phyloP scores from a whole-genome alignment of 306 rosid species.

The Castanea sativa region DNA sequence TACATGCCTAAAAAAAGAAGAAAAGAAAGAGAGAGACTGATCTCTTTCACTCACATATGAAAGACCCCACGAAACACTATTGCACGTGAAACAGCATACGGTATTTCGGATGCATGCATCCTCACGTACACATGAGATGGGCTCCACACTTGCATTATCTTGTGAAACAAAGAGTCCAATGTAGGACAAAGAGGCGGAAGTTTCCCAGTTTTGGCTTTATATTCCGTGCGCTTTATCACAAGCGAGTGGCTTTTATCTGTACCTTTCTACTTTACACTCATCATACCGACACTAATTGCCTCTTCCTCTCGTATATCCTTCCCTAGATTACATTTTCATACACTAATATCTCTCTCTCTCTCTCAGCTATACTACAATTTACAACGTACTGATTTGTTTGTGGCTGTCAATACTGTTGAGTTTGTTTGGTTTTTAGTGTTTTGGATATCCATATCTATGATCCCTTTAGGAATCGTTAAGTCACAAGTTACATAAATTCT shows the following conservation, averaged over 20 bases:
- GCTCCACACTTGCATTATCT: no score
- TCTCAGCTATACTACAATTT: background rate
- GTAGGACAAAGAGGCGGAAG: slow-evolving; percentile 6
- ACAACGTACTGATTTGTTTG: background rate
- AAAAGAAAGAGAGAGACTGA: no score
- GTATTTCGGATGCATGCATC: no score
- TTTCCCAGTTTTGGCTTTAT: background rate
- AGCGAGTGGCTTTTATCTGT: slow-evolving; percentile 8
- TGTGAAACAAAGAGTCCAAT: background rate
- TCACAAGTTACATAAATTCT: background rate
- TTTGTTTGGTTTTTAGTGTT: slow-evolving; percentile 2
- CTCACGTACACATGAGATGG: no score
- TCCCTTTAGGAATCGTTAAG: background rate
- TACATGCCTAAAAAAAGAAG: no score
- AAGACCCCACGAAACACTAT: no score
- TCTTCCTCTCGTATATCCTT: background rate
- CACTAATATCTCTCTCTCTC: background rate
- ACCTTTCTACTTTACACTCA: background rate
- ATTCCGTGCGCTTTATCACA: slow-evolving; percentile 1
- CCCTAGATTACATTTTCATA: slow-evolving; percentile 5
- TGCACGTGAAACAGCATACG: background rate
- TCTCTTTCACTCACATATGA: no score
- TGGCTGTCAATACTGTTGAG: background rate
- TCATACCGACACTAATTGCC: background rate
- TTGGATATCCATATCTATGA: background rate